These are phyloP conservation scores for Nitzschia inconspicua DNA, from an alignment of 108 stramenopile genomes.

Conservation along the genomic window DNA sequence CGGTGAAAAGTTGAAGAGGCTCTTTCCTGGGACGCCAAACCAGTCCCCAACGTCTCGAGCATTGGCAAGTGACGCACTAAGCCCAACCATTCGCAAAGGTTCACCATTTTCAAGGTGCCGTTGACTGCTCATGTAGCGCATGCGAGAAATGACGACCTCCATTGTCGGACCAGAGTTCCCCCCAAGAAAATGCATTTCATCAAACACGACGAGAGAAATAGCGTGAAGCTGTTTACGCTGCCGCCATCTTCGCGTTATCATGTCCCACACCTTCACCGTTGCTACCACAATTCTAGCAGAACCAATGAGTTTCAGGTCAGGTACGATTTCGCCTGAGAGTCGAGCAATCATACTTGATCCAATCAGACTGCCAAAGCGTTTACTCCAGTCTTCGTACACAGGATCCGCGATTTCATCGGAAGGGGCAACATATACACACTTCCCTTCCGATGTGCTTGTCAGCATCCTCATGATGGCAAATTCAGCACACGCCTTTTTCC, in stretches of 20 bases:
- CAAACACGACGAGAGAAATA: conserved; percentile 89
- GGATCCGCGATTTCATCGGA: conserved; percentile 82
- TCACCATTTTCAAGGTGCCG: conserved; percentile 41
- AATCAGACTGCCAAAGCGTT: conserved; percentile 73
- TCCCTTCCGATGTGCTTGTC: conserved; percentile 63
- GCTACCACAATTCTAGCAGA: conserved; percentile 78
- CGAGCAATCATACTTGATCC: conserved; percentile 57
- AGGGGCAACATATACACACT: conserved; percentile 93
- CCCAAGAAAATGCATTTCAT: conserved; percentile 96
- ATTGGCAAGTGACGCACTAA: conserved; percentile 94
- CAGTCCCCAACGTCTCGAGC: conserved; percentile 97
- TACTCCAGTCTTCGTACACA: conserved; percentile 67
- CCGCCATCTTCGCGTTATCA: conserved; percentile 91
- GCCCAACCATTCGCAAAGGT: conserved; percentile 85
- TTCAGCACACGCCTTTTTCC: conserved; percentile 89
- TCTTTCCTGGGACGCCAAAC: conserved; percentile 90
- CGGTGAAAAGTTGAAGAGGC: conserved; percentile 94
- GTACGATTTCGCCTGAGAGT: conserved; percentile 88
- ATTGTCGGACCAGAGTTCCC: conserved; percentile 86
- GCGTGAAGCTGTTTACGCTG: conserved; percentile 92
- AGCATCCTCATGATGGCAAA: conserved; percentile 95
- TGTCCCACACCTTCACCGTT: conserved; percentile 91
- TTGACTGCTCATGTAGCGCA: conserved; percentile 90
- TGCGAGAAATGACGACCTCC: conserved; percentile 95
- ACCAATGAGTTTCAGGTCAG: conserved; percentile 81